These are phyloP conservation scores for Eucalyptus erythrocorys DNA, from an alignment of 345 rosid species.

Conservation along the genomic window DNA sequence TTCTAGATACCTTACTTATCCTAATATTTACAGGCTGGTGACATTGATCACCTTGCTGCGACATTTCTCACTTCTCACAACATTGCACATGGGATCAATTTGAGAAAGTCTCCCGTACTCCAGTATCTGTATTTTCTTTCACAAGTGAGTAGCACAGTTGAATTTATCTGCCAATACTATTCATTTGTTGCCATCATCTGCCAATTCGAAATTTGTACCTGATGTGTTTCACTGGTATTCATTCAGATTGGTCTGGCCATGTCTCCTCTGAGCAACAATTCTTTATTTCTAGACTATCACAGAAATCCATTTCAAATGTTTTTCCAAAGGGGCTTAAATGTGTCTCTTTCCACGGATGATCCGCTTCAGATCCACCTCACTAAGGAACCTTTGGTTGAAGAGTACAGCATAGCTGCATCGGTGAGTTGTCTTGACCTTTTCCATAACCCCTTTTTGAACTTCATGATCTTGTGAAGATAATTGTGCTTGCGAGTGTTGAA, in stretches of 20 bases:
- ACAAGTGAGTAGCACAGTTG: conserved; percentile 38
- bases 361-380: conserved; percentile 98
- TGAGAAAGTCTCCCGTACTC: conserved; percentile 99
- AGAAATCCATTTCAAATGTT: conserved; percentile 87
- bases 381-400: conserved; percentile 96
- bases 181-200: neutral
- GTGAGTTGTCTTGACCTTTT: conserved; percentile 26
- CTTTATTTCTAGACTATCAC: conserved; percentile 92
- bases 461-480: neutral
- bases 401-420: conserved; percentile 98
- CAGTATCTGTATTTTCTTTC: conserved; percentile 96
- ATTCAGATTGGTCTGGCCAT: conserved; percentile 90
- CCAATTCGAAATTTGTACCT: neutral
- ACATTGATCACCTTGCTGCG: conserved; percentile 98
- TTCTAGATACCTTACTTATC: neutral
- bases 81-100: conserved; percentile 95
- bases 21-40: conserved; percentile 74
- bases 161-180: neutral
- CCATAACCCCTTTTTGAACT: neutral
- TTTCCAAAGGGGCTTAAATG: conserved; percentile 92
- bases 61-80: conserved; percentile 90
- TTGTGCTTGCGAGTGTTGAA: neutral
- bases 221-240: neutral
- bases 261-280: conserved; percentile 99
- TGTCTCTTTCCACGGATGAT: conserved; percentile 95